These are phyloP conservation scores for Striga hermonthica DNA, from an alignment of 305 asterid genomes.

Conservation along the genomic window DNA sequence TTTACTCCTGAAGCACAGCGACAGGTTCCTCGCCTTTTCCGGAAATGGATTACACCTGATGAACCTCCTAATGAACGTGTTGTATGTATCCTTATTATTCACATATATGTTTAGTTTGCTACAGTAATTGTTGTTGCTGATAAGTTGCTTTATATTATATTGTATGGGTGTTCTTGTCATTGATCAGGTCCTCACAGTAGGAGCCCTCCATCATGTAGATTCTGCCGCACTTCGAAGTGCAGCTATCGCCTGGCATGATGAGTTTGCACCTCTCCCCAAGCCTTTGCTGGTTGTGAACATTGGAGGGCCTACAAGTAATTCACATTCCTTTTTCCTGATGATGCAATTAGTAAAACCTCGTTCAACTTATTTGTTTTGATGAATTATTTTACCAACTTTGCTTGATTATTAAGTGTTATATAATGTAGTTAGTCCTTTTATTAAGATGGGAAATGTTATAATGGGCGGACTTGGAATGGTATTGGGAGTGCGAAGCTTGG, in stretches of 20 bases:
- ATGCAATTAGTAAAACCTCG: conserved; percentile 19
- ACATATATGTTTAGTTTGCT: conserved; percentile 16
- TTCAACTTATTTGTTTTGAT: background rate
- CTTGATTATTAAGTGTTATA: background rate
- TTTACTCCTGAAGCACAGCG: conserved; percentile 72
- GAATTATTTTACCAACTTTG: background rate
- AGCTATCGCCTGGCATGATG: conserved; percentile 87
- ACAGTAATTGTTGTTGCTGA: conserved; percentile 25
- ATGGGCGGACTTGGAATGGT: too few relatives aligned
- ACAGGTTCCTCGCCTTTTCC: conserved; percentile 81
- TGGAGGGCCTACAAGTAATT: conserved; percentile 92
- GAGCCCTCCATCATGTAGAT: conserved; percentile 97
- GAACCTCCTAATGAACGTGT: conserved; percentile 76
- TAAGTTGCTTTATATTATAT: conserved; percentile 15
- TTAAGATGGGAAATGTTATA: too few relatives aligned
- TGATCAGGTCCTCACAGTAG: conserved; percentile 78
- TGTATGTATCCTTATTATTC: conserved; percentile 48
- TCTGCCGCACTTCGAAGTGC: conserved; percentile 79
- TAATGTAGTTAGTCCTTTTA: too few relatives aligned
- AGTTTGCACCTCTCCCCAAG: conserved; percentile 81
- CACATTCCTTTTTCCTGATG: conserved; percentile 32
- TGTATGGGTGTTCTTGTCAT: conserved; percentile 17
- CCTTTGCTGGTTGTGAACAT: conserved; percentile 90
- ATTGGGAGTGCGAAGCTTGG: too few relatives aligned
- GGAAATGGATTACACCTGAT: conserved; percentile 83